Conservation (phyloP, 176 grass and related monocot species). For the Hordeum marinum region DNA sequence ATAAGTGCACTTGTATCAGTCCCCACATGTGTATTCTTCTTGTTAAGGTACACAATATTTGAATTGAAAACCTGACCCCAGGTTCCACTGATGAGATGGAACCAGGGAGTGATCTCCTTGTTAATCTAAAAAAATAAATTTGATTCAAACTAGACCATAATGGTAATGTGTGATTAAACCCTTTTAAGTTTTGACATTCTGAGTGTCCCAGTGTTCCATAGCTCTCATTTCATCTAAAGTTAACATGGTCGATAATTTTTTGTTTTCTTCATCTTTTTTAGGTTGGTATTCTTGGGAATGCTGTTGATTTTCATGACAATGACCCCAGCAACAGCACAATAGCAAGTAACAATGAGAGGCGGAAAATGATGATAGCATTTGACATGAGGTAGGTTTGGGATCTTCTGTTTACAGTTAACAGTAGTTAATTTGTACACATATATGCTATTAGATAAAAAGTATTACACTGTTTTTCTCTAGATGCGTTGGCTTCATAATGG, state of each 20-base stretch:
- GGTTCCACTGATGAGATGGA: not conserved
- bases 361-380: conserved; percentile 96
- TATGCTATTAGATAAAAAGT: not conserved
- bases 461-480: conserved; percentile 37
- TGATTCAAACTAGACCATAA: not conserved
- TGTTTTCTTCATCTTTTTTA: conserved; percentile 36
- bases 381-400: conserved; percentile 76
- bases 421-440: not conserved
- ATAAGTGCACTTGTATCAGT: not conserved
- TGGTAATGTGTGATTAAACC: conserved; percentile 10
- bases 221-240: not conserved
- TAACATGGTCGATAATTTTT: conserved; percentile 2
- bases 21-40: not conserved
- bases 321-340: conserved; percentile 36
- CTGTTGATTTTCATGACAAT: conserved; percentile 70
- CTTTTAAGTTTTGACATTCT: not conserved
- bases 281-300: conserved; percentile 97
- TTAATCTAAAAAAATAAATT: not conserved
- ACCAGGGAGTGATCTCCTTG: not conserved
- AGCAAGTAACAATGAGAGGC: conserved; percentile 52
- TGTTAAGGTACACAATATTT: not conserved
- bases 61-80: not conserved
- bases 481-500: conserved; percentile 94
- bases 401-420: not conserved
- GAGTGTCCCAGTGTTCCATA: not conserved